Evolutionary conservation across 192 early-diverging fungal genomes (phyloP).

Genomic region (Endogone sp.): DNA sequence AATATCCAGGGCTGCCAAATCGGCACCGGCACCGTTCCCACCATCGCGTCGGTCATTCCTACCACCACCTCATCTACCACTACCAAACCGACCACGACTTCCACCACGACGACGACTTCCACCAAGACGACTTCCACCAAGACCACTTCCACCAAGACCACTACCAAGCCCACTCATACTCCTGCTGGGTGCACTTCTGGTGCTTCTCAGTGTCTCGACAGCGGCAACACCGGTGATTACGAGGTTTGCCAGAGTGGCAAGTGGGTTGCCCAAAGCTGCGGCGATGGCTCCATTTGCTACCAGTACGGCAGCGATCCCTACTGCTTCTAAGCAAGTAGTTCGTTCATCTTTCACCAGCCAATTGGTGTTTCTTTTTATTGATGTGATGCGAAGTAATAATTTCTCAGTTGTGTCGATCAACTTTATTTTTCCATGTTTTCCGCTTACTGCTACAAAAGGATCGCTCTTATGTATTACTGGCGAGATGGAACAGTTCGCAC

Average conservation of each 20-base stretch:
- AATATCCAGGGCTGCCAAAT: conserved; percentile 4
- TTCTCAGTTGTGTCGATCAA: no score
- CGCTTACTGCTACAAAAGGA: no score
- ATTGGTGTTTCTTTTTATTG: no score
- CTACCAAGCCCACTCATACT: neutral
- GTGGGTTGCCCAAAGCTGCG: neutral
- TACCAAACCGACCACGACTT: neutral
- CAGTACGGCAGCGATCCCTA: no score
- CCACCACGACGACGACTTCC: neutral
- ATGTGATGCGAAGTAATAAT: no score
- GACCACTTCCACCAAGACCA: neutral
- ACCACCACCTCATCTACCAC: neutral
- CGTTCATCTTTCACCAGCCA: no score
- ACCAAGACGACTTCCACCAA: neutral
- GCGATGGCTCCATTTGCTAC: neutral
- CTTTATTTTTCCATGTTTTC: no score
- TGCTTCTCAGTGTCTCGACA: neutral
- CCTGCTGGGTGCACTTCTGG: neutral
- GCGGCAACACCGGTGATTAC: neutral
- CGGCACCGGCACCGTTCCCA: neutral
- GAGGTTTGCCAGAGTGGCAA: neutral
- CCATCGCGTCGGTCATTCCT: neutral
- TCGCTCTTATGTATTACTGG: no score
- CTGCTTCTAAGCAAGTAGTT: no score
- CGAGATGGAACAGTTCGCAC: no score